These are phyloP conservation scores for Hypoxylon fragiforme DNA, from an alignment of 495 filamentous ascomycete genomes.

Conservation along the genomic window DNA sequence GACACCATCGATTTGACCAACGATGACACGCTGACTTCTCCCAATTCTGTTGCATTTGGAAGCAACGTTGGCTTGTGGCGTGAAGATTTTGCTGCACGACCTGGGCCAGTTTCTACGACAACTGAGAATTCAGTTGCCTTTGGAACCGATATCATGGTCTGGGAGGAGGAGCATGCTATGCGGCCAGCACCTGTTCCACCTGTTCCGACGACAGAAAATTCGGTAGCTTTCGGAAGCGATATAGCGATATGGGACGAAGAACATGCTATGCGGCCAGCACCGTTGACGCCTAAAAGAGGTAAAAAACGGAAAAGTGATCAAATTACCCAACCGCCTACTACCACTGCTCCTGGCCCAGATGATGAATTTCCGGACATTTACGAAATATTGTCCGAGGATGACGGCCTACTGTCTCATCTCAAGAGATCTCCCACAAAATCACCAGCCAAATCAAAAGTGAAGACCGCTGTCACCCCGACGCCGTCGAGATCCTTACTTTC, in stretches of 20 bases:
- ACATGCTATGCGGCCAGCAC: constrained; percentile 42
- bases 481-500: constrained; percentile 16
- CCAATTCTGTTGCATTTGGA: constrained; percentile 53
- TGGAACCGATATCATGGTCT: constrained; percentile 31
- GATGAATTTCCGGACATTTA: constrained; percentile 48
- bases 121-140: constrained; percentile 50
- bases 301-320: constrained; percentile 79
- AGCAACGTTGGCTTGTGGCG: constrained; percentile 61
- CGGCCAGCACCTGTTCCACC: constrained; percentile 29
- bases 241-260: constrained; percentile 65
- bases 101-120: constrained; percentile 45
- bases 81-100: constrained; percentile 54
- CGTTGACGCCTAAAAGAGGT: constrained; percentile 50
- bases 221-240: constrained; percentile 57
- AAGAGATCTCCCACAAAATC: constrained; percentile 36
- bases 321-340: constrained; percentile 48
- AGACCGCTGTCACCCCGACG: constrained; percentile 19
- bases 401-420: constrained; percentile 16
- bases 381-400: constrained; percentile 39
- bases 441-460: constrained; percentile 36
- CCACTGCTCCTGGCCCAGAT: constrained; percentile 28
- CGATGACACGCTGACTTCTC: constrained; percentile 47
- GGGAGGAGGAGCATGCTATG: constrained; percentile 37
- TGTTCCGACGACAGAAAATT: constrained; percentile 34
- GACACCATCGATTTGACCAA: constrained; percentile 75